Evolutionary conservation across 2,329 filamentous ascomycete genomes (phyloP).

Genomic region (Cercospora janseana): DNA sequence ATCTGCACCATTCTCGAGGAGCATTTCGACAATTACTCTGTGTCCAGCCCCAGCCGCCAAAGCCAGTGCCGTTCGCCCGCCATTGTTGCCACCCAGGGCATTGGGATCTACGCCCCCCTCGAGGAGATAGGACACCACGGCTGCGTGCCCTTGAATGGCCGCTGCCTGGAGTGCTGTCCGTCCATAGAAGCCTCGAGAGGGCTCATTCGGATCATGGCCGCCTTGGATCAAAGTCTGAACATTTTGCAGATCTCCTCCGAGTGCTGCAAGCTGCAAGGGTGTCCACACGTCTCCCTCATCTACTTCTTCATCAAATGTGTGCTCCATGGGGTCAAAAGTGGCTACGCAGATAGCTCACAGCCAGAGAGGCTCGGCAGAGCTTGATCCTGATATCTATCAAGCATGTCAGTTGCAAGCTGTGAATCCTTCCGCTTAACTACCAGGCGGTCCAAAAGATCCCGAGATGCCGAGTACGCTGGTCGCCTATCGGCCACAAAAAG

Average conservation of each 20-base stretch:
- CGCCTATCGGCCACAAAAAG: not conserved
- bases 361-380: not conserved
- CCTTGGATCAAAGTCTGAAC: slow-evolving; percentile 16
- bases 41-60: slow-evolving; percentile 25
- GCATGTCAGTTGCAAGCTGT: no score
- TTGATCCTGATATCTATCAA: no score
- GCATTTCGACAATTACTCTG: slow-evolving; percentile 16
- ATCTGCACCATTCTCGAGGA: slow-evolving; percentile 24
- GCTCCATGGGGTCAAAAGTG: not conserved
- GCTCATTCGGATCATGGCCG: slow-evolving; percentile 22
- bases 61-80: slow-evolving; percentile 22
- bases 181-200: slow-evolving; percentile 28
- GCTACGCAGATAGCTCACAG: no score
- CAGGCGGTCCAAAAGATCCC: not conserved
- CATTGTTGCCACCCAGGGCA: slow-evolving; percentile 26
- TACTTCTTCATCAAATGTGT: slow-evolving; percentile 15
- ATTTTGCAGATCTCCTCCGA: slow-evolving; percentile 14
- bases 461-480: not conserved
- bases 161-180: slow-evolving; percentile 30
- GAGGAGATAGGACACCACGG: slow-evolving; percentile 23
- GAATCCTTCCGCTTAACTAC: not conserved
- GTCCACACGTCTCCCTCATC: slow-evolving; percentile 22
- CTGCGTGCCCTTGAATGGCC: slow-evolving; percentile 19
- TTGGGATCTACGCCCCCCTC: slow-evolving; percentile 20
- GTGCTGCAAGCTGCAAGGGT: slow-evolving; percentile 24